These are phyloP conservation scores for Lipomyces starkeyi DNA, from an alignment of 805 yeast genomes.

Conservation along the genomic window DNA sequence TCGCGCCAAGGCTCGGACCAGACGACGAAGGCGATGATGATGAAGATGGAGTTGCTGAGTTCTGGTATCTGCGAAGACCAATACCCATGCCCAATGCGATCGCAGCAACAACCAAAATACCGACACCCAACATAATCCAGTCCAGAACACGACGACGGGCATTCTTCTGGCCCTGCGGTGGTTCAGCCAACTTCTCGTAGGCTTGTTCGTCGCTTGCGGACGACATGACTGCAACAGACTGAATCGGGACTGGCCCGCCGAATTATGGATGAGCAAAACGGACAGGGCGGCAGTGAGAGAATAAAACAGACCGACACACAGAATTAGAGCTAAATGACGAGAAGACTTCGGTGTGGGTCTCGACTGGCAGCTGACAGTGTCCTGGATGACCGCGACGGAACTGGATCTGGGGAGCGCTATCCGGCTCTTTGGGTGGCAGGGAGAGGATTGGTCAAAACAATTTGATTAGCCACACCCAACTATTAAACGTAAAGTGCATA, in stretches of 20 bases:
- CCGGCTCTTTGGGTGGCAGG: too few relatives aligned
- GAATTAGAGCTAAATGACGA: too few relatives aligned
- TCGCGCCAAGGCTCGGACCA: not conserved
- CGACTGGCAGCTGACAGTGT: too few relatives aligned
- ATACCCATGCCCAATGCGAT: conserved; percentile 36
- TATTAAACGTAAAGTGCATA: too few relatives aligned
- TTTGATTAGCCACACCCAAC: too few relatives aligned
- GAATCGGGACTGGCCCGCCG: not conserved
- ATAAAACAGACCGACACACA: too few relatives aligned
- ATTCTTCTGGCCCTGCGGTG: not conserved
- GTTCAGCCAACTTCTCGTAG: not conserved
- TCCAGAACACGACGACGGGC: not conserved
- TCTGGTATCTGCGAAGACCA: conserved; percentile 22
- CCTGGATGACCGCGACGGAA: too few relatives aligned
- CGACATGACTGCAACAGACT: not conserved
- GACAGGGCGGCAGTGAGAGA: not conserved
- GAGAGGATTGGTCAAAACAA: too few relatives aligned
- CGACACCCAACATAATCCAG: conserved; percentile 4
- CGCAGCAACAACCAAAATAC: conserved; percentile 24
- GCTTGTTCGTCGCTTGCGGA: not conserved
- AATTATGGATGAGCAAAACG: too few relatives aligned
- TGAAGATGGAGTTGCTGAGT: conserved; percentile 11
- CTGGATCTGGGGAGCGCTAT: too few relatives aligned
- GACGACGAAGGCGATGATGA: not conserved
- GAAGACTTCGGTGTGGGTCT: too few relatives aligned